Evolutionary conservation across 2,329 filamentous ascomycete species (phyloP), one percentile per base, ranked within the genome.

Genomic region (Pseudocercospora fijiensis): DNA sequence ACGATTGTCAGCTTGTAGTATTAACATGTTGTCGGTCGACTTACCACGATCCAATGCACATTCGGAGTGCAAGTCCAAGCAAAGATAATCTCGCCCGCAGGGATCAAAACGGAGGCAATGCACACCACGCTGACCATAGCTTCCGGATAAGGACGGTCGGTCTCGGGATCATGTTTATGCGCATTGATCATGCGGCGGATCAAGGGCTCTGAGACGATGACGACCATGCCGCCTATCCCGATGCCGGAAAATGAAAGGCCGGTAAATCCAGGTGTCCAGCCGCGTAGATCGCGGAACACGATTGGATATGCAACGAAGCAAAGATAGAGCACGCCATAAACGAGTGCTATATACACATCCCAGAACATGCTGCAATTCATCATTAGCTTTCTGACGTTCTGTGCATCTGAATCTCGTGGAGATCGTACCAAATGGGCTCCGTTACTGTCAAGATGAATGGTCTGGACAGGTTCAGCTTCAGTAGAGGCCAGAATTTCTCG

Each of bases 291-390:
- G 10, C 83, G 82, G 77, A 95, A 96, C 63, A 96, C 89, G 64
- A 96, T 89, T 0, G 92, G 92, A 75, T 96, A 96, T 11, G 91
- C 91, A 16, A 96, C 89, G 79, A 96, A 96, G 77, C 91, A 96
- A 30, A 96, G 86, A 73, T 95, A 95, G 1, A 97, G 81, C 45
- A 96, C 92, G 18, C 88, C 90, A 75, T 96, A 96, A 37, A 96
- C 86, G 43, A 96, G 80, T 0, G 90, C 85, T 67, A 90, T 85
- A 69, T 89, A 90, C 33, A 87, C 75, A 71, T 89, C 85, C 87
- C 87, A 94, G 74, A 87, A 88, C 28, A 93, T 90, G 56, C 88
- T 89, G 62, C 45, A 37, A 9, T 18, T 13, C 37, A 59, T n/a
- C 53, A 30, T 62, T 33, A 60, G 45, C 53, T 11, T 22, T 10